Evolutionary conservation across 1,284 basidiomycete species (phyloP).

Genomic region (Irpex sp.): DNA sequence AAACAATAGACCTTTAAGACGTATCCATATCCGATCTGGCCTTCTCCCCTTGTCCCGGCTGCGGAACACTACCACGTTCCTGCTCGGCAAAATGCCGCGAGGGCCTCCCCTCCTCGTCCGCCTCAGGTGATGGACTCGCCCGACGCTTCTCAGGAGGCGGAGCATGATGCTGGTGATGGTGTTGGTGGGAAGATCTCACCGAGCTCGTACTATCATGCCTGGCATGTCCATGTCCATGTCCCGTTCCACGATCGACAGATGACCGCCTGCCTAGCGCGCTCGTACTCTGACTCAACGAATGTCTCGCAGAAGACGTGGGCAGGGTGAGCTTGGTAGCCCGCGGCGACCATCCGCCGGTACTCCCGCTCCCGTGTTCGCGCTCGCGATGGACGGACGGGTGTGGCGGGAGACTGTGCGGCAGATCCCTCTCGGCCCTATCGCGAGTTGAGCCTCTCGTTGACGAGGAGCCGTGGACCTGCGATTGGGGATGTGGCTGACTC

Average conservation of each 20-base stretch:
- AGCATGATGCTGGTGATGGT: conserved; percentile 1
- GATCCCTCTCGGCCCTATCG: not conserved
- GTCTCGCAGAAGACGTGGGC: conserved; percentile 12
- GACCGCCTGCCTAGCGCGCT: not conserved
- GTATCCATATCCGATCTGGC: conserved; percentile 11
- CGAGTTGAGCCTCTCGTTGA: not conserved
- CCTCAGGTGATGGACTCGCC: conserved; percentile 9
- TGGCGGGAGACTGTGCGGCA: conserved; percentile 7
- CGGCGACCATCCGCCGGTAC: conserved; percentile 11
- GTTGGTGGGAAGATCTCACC: not conserved
- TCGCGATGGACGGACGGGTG: not conserved
- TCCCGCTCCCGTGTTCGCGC: not conserved
- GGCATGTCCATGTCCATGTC: not conserved
- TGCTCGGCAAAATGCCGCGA: not conserved
- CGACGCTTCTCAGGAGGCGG: conserved; percentile 8
- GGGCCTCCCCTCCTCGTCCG: conserved; percentile 6
- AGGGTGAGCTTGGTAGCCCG: conserved; percentile 5
- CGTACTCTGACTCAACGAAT: conserved; percentile 9
- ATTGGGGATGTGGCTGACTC: not conserved
- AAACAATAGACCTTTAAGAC: not conserved
- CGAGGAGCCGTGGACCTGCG: not conserved
- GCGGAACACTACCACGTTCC: not conserved
- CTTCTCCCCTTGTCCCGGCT: not conserved
- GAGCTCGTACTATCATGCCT: not conserved
- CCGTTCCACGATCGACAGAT: not conserved